Evolutionary conservation across 1,284 basidiomycete genomes (phyloP), one percentile per base, ranked within the genome.

Genomic region (Marasmius fiardii): DNA sequence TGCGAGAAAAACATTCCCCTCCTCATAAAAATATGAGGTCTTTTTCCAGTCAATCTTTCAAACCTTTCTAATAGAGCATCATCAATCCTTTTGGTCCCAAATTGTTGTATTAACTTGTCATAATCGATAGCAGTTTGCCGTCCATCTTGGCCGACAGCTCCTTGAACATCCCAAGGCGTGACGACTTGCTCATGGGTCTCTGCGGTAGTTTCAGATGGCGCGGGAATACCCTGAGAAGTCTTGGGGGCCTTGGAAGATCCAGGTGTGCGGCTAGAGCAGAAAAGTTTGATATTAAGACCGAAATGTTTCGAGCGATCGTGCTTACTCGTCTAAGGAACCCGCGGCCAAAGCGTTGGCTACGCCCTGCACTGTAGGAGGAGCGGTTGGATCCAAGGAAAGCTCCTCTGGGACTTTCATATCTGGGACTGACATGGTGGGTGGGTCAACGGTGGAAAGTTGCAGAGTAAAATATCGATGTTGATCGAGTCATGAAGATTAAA

Each of bases 1-100:
- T 99, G 97, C 28, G 95, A 97, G 75, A 98, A 99, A 78, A 99
- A 99, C 80, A 91, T 93, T 18, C 95, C 95, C 58, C 97, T 80
- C 44, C 95, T 82, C 52, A 99, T 76, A 47, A 99, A 81, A 7
- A 93, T 80, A 72, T 99, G 96, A n/a, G 97, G 93, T 61, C 82
- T 87, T 62, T 86, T 84, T 12, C 96, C 95, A 1, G 97, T 99
- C 52, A 99, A 72, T 53, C 80, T 83, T 75, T 99, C 94, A 65
- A 99, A 99, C 41, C 96, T 84, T 59, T 90, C 86, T 21, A 99
- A 76, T 48, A 99, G 72, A 20, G 85, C 86, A 14, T 77, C 69
- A 62, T 95, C 88, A 63, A 99, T 82, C 59, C 85, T 76, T 55
- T 86, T 84, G 4, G 97, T 98, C 41, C 97, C 97, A 66, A 99